Percentiles rank a stretch among this genome's conserved stretches.
phyloP scores from a whole-genome alignment of 371 early-diverging fungal genomes.

The Mucor sp. region DNA sequence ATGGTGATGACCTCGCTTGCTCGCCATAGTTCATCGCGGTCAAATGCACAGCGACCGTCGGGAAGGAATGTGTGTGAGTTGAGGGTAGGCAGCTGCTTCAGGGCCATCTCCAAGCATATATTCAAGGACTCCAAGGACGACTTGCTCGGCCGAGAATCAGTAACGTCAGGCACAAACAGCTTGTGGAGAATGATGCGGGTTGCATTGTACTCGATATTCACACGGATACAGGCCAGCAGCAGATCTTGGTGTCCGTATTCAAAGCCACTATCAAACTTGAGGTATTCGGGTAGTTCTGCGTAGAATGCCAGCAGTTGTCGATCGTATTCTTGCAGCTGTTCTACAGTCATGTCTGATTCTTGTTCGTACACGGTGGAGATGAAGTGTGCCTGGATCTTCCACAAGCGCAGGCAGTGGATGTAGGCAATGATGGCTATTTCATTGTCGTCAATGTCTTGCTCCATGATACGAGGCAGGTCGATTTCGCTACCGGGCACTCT shows the following conservation, averaged over 20 bases:
- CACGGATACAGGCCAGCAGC: slow-evolving; percentile 38
- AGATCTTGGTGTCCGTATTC: slow-evolving; percentile 47
- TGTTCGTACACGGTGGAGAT: slow-evolving; percentile 40
- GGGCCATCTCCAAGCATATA: slow-evolving; percentile 37
- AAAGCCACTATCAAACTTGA: slow-evolving; percentile 47
- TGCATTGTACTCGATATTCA: slow-evolving; percentile 53
- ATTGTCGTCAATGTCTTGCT: slow-evolving; percentile 47
- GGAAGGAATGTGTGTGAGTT: slow-evolving; percentile 31
- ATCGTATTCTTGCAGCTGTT: slow-evolving; percentile 42
- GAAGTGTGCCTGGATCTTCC: slow-evolving; percentile 48
- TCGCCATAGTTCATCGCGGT: slow-evolving; percentile 51
- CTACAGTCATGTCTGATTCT: slow-evolving; percentile 48
- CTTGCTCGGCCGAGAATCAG: slow-evolving; percentile 34
- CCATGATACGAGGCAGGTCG: slow-evolving; percentile 39
- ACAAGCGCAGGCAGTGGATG: slow-evolving; percentile 32
- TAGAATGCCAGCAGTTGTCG: slow-evolving; percentile 30
- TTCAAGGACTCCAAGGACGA: slow-evolving; percentile 45
- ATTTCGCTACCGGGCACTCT: slow-evolving; percentile 25
- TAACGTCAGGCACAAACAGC: slow-evolving; percentile 44
- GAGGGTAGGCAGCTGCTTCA: slow-evolving; percentile 34
- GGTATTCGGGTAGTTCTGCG: slow-evolving; percentile 35
- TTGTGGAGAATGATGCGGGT: slow-evolving; percentile 51
- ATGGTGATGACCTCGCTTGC: slow-evolving; percentile 41
- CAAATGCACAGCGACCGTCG: slow-evolving; percentile 44
- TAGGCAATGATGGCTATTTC: slow-evolving; percentile 38